These are phyloP conservation scores for Lunularia cruciata DNA, from an alignment of 225 moss, liverwort and hornwort species.

Conservation along the genomic window DNA sequence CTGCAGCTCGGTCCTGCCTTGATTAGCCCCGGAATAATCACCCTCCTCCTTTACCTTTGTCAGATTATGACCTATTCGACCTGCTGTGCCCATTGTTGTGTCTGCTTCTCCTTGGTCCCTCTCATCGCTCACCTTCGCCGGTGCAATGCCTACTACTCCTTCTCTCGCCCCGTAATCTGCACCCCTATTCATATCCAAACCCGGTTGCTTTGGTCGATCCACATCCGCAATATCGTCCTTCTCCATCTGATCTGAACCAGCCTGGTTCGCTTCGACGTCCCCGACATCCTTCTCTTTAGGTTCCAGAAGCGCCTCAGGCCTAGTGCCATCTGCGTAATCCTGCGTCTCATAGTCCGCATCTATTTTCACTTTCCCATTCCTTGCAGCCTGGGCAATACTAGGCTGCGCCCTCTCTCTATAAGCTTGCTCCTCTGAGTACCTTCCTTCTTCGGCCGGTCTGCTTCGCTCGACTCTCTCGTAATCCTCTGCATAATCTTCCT, in stretches of 20 bases:
- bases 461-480: slow-evolving; percentile 24
- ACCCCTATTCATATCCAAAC: slow-evolving; percentile 8
- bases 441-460: slow-evolving; percentile 25
- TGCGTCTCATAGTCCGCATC: slow-evolving; percentile 23
- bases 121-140: slow-evolving; percentile 32
- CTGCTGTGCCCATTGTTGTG: slow-evolving; percentile 15
- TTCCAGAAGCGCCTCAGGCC: slow-evolving; percentile 19
- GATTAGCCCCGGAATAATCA: slow-evolving; percentile 23
- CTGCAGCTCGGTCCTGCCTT: slow-evolving; percentile 33
- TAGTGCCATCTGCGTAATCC: slow-evolving; percentile 31
- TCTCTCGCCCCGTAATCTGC: slow-evolving; percentile 28
- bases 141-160: background rate
- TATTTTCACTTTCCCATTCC: slow-evolving; percentile 21
- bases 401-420: slow-evolving; percentile 28
- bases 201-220: slow-evolving; percentile 8
- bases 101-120: slow-evolving; percentile 31
- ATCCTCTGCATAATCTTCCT: slow-evolving; percentile 53
- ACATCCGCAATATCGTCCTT: slow-evolving; percentile 3
- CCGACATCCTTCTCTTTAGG: slow-evolving; percentile 36
- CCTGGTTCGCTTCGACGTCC: slow-evolving; percentile 25
- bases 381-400: slow-evolving; percentile 18
- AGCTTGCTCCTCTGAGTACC: slow-evolving; percentile 35
- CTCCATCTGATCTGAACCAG: slow-evolving; percentile 2
- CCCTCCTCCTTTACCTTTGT: slow-evolving; percentile 37
- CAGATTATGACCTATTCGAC: background rate